A percentile compares a stretch with the other conserved stretches of the same genome.
phyloP scores from a whole-genome alignment of 78 protist species.

The Dictyostelium brefeldianum region DNA sequence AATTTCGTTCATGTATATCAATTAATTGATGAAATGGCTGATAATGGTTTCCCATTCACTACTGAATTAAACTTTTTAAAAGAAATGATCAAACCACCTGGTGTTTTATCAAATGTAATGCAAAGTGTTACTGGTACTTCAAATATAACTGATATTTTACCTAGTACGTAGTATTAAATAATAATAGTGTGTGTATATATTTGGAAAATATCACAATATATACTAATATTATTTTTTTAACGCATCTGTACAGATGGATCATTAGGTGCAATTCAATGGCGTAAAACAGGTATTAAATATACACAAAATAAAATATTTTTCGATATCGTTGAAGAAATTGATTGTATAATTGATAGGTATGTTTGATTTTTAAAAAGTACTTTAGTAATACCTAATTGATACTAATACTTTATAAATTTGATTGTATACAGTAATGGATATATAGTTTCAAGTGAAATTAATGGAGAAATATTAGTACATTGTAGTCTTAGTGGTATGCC shows the following conservation, averaged over 20 bases:
- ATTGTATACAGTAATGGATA: slow-evolving; percentile 78
- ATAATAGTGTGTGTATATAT: no score
- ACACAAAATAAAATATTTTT: slow-evolving; percentile 93
- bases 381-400: background rate
- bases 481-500: slow-evolving; percentile 90
- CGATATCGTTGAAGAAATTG: slow-evolving; percentile 94
- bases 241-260: slow-evolving; percentile 67
- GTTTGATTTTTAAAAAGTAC: background rate
- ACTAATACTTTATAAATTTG: background rate
- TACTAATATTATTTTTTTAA: background rate
- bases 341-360: slow-evolving; percentile 84
- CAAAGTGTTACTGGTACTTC: slow-evolving; percentile 60
- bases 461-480: slow-evolving; percentile 70
- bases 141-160: slow-evolving; percentile 68
- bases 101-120: slow-evolving; percentile 36
- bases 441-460: slow-evolving; percentile 72
- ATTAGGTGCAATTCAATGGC: slow-evolving; percentile 90
- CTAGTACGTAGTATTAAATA: slow-evolving; percentile 64
- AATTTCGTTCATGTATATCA: slow-evolving; percentile 89
- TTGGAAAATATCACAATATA: no score
- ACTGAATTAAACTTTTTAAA: slow-evolving; percentile 93
- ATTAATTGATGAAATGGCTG: slow-evolving; percentile 95
- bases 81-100: slow-evolving; percentile 92
- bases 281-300: slow-evolving; percentile 92
- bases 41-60: slow-evolving; percentile 95